Evolutionary conservation across 1,139 yeast species (phyloP).

Genomic region (Candida anutae): DNA sequence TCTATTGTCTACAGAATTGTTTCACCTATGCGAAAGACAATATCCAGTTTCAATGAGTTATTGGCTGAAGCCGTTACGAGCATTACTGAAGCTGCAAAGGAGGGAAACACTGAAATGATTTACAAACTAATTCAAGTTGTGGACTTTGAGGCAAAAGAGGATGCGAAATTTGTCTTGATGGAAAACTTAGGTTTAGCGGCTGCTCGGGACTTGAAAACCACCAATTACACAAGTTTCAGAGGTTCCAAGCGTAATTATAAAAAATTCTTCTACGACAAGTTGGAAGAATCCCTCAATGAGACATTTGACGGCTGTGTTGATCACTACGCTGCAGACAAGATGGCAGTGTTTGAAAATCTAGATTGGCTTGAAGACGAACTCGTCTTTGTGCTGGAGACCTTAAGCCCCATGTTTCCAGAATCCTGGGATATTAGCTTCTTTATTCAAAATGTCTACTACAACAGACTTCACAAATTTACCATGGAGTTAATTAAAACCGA

Average conservation of each 20-base stretch:
- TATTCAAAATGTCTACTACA: conserved; percentile 62
- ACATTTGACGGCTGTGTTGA: conserved; percentile 61
- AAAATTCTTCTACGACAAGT: conserved; percentile 51
- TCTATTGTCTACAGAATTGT: conserved; percentile 60
- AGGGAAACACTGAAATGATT: conserved; percentile 59
- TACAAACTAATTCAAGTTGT: conserved; percentile 69
- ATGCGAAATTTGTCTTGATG: conserved; percentile 51
- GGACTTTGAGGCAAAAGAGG: conserved; percentile 76
- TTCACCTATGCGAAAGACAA: conserved; percentile 39
- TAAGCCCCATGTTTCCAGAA: conserved; percentile 53
- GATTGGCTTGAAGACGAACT: conserved; percentile 85
- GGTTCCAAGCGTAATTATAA: conserved; percentile 55
- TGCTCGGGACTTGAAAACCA: conserved; percentile 10
- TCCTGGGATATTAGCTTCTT: conserved; percentile 67
- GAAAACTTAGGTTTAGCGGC: conserved; percentile 29
- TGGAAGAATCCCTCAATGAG: conserved; percentile 54
- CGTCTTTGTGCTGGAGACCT: conserved; percentile 50
- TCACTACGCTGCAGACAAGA: conserved; percentile 46
- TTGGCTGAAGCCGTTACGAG: conserved; percentile 57
- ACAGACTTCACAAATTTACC: conserved; percentile 54
- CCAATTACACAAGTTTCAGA: conserved; percentile 30
- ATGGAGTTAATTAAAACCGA: conserved; percentile 58
- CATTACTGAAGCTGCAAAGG: conserved; percentile 62
- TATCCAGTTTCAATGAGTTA: conserved; percentile 57
- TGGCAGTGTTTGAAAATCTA: conserved; percentile 59